These are phyloP conservation scores for Orobanche coerulescens DNA, from an alignment of 257 asterid genomes.

Conservation along the genomic window DNA sequence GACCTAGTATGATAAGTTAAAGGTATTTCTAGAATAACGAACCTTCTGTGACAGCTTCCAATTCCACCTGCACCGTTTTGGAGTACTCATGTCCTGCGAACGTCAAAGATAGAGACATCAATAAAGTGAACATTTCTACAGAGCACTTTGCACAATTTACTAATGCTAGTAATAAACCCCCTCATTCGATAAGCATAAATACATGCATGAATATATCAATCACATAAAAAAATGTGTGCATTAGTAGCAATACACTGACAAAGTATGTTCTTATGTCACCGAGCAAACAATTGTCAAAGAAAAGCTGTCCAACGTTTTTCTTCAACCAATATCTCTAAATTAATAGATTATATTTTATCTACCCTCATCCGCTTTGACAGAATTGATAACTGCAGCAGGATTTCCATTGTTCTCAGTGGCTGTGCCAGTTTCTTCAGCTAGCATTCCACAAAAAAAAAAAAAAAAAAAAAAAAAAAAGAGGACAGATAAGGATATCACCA, in stretches of 20 bases:
- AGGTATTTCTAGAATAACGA: neutral
- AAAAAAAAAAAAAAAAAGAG: neutral
- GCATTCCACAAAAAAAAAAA: slow-evolving; percentile 17
- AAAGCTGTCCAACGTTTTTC: too few relatives aligned
- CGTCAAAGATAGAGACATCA: slow-evolving; percentile 20
- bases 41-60: slow-evolving; percentile 34
- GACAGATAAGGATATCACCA: neutral
- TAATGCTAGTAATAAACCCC: neutral
- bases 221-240: neutral
- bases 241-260: neutral
- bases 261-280: neutral
- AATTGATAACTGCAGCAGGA: slow-evolving; percentile 27
- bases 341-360: neutral
- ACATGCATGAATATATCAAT: neutral
- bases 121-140: neutral
- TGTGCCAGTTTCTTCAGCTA: slow-evolving; percentile 33
- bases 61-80: slow-evolving; percentile 25
- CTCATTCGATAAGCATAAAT: neutral
- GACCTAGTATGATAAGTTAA: neutral
- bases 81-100: slow-evolving; percentile 17
- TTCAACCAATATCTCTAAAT: too few relatives aligned
- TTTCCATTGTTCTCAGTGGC: slow-evolving; percentile 29
- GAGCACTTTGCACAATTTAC: neutral
- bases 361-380: slow-evolving; percentile 25
- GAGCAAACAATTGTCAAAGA: too few relatives aligned